Percentiles rank a stretch among this genome's conserved stretches.
These are phyloP conservation scores for Asterophora lycoperdoides DNA, from an alignment of 768 basidiomycete species.

Conservation along the genomic window DNA sequence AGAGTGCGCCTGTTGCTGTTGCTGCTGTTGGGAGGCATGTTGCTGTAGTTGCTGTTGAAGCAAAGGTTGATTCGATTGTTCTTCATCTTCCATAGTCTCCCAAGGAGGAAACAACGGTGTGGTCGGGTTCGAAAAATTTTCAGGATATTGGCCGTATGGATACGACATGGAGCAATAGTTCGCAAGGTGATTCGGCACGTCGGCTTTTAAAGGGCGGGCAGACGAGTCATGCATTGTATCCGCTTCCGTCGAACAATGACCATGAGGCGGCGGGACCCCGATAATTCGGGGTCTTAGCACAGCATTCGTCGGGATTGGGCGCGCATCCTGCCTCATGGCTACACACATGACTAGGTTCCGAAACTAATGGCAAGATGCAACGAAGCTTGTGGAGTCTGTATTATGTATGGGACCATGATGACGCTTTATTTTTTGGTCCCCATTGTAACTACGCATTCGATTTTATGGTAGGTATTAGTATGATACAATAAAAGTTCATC, in stretches of 20 bases:
- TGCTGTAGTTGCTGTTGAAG: constrained; percentile 21
- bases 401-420: no score
- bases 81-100: constrained; percentile 39
- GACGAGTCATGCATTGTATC: constrained; percentile 26
- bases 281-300: constrained; percentile 25
- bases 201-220: constrained; percentile 32
- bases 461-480: constrained; percentile 9
- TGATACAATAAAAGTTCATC: constrained; percentile 10
- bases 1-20: constrained; percentile 20
- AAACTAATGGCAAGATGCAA: no score
- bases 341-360: no score
- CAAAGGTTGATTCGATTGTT: constrained; percentile 32
- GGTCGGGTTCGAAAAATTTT: constrained; percentile 44
- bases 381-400: no score
- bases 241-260: constrained; percentile 34
- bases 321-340: constrained; percentile 22
- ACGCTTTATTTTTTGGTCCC: no score
- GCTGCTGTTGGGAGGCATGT: constrained; percentile 18
- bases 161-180: constrained; percentile 43
- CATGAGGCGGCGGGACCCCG: constrained; percentile 26
- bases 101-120: constrained; percentile 44
- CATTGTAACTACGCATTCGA: constrained; percentile 1
- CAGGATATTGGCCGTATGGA: constrained; percentile 41
- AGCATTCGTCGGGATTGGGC: constrained; percentile 27
- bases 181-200: constrained; percentile 16